Evolutionary conservation across 208 protist species (phyloP).

Genomic region (Crithidia acanthocephali): DNA sequence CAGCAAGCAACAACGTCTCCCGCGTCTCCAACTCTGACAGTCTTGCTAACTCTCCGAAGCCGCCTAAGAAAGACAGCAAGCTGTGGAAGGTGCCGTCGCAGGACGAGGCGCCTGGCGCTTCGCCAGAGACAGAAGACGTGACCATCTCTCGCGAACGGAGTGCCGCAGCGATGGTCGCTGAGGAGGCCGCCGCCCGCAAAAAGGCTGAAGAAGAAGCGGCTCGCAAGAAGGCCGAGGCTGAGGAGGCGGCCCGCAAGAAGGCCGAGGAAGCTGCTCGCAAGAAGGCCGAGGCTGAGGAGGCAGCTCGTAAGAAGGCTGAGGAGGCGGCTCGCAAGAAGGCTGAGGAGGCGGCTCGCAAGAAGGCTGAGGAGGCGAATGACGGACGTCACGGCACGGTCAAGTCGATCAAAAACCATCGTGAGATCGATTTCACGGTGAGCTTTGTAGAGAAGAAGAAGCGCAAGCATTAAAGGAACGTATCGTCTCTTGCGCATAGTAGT

Average conservation of each 20-base stretch:
- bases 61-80: neutral
- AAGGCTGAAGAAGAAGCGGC: constrained; percentile 4
- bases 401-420: constrained; percentile 7
- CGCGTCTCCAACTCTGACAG: neutral
- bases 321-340: constrained; percentile 15
- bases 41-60: neutral
- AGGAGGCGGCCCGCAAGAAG: constrained; percentile 1
- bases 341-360: constrained; percentile 22
- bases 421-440: constrained; percentile 13
- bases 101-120: neutral
- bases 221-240: constrained; percentile 16
- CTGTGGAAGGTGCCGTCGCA: neutral
- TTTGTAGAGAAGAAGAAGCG: constrained; percentile 1
- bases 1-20: neutral
- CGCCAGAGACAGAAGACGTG: neutral
- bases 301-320: constrained; percentile 11
- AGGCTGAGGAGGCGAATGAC: constrained; percentile 4
- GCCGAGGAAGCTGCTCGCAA: constrained; percentile 18
- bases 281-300: constrained; percentile 1
- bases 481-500: no score
- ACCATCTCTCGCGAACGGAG: neutral
- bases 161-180: neutral
- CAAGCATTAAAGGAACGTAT: neutral
- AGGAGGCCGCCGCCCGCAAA: constrained; percentile 6
- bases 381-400: neutral